phyloP scores from a whole-genome alignment of 2,329 filamentous ascomycete species.

The Exophiala oligosperma region DNA sequence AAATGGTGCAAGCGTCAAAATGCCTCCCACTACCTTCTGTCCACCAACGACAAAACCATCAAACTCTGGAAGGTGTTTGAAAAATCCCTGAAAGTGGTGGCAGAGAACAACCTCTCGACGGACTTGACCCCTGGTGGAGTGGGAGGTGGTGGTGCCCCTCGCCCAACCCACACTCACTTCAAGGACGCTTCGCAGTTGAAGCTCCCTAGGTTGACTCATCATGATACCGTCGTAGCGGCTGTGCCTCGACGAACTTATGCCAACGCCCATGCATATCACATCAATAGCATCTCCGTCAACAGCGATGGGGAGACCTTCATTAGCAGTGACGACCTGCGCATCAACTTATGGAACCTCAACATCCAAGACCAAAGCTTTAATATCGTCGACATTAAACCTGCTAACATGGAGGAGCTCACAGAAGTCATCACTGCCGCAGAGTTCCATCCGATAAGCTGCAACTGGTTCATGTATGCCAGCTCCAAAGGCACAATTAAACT shows the following conservation, averaged over 20 bases:
- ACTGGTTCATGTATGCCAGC: slow-evolving; percentile 99
- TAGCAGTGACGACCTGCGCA: slow-evolving; percentile 94
- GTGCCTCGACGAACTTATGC: slow-evolving; percentile 95
- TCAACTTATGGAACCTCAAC: slow-evolving; percentile 99
- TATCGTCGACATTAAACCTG: slow-evolving; percentile 99
- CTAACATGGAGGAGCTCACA: slow-evolving; percentile 99
- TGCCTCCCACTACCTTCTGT: slow-evolving; percentile 95
- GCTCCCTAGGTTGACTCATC: slow-evolving; percentile 92
- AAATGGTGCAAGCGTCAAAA: slow-evolving; percentile 99
- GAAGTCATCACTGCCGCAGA: slow-evolving; percentile 98
- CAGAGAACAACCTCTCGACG: slow-evolving; percentile 96
- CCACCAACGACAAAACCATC: slow-evolving; percentile 99
- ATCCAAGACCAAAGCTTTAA: slow-evolving; percentile 99
- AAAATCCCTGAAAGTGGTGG: slow-evolving; percentile 97
- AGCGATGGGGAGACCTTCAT: slow-evolving; percentile 99
- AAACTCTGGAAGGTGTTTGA: slow-evolving; percentile 99
- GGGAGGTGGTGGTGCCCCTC: slow-evolving; percentile 73
- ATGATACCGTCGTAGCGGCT: slow-evolving; percentile 96
- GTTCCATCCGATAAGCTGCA: slow-evolving; percentile 95
- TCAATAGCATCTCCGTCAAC: slow-evolving; percentile 99
- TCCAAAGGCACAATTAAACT: slow-evolving; percentile 99
- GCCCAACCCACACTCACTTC: slow-evolving; percentile 73
- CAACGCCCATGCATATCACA: slow-evolving; percentile 98
- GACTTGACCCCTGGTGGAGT: slow-evolving; percentile 78
- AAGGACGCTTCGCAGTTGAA: slow-evolving; percentile 80